A percentile compares a stretch with the other conserved stretches of the same genome.
These are phyloP conservation scores for Waltergamsia citrina DNA, from an alignment of 2,329 filamentous ascomycete species.

Conservation along the genomic window DNA sequence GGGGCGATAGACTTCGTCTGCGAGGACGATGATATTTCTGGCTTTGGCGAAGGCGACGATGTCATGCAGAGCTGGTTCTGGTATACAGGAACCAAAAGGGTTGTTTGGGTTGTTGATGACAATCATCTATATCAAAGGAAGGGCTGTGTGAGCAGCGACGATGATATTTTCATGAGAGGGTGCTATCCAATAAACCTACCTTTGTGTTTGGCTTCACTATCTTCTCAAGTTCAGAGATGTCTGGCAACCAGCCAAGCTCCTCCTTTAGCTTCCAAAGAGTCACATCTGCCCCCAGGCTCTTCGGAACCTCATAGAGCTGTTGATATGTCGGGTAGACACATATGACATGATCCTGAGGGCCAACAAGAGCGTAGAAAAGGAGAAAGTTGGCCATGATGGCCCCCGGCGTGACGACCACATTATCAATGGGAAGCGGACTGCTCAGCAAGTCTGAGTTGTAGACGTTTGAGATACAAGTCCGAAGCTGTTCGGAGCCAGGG, in stretches of 20 bases:
- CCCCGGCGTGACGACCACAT: conserved; percentile 68
- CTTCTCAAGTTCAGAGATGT: conserved; percentile 53
- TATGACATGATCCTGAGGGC: conserved; percentile 71
- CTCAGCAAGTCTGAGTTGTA: conserved; percentile 31
- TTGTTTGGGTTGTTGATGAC: conserved; percentile 70
- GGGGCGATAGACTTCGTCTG: conserved; percentile 78
- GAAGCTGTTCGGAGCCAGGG: conserved; percentile 53
- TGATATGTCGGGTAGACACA: conserved; percentile 85
- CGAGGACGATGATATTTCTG: conserved; percentile 56
- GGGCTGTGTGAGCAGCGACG: background rate
- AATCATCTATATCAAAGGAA: conserved; percentile 25
- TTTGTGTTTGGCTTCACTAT: conserved; percentile 64
- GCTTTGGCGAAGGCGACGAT: conserved; percentile 55
- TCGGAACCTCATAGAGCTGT: conserved; percentile 69
- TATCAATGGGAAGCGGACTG: conserved; percentile 40
- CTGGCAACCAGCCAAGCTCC: conserved; percentile 55
- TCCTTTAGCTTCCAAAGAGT: conserved; percentile 64
- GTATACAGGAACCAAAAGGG: conserved; percentile 65
- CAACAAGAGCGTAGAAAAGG: conserved; percentile 63
- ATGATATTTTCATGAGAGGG: no score
- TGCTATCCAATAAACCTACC: no score
- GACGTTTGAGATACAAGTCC: conserved; percentile 53
- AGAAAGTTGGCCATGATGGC: conserved; percentile 81
- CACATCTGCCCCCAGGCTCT: conserved; percentile 66
- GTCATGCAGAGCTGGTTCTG: conserved; percentile 46